Base-by-base conservation (phyloP, 2,329 filamentous ascomycete genomes). In the Claviceps purpurea region DNA sequence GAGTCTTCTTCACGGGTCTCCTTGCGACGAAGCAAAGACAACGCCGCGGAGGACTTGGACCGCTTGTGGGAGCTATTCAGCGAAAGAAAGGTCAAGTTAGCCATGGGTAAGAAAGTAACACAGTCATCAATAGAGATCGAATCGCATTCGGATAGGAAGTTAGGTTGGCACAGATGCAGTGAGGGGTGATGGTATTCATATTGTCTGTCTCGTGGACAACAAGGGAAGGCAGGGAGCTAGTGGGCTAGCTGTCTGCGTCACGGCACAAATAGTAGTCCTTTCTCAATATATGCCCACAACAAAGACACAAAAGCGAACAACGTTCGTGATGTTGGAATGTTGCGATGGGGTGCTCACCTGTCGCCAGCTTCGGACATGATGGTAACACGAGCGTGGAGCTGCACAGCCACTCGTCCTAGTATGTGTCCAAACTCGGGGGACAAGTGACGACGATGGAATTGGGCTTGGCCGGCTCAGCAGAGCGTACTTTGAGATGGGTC, bases 11-110 rank as follows among this genome's bases (percentile, higher is more conserved):
- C 70, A 56, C 70, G 68, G 56, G 66, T 67, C 51, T 76, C 73
- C 59, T 70, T 76, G 56, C 76, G 73, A 55, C 77, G 70, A 63
- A 82, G 65, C 62, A 82, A 62, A 63, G 77, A 70, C 57, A 80
- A 65, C 47, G 75, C 71, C 49, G 70, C 70, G 42, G 73, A 60
- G 50, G 72, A 79, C 63, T 75, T 81, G 52, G 77, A 76, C 55
- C 73, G 75, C 66, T 73, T 77, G 61, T 78, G 77, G 24, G 56
- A 50, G 49, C 58, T 59, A 38, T 20, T 13, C 20, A n/a, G 45
- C 14, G 16, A 10, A 5, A 54, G 16, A 39, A 37, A 30, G 24
- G 30, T 24, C 44, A 24, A 16, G 50, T 53, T 41, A 53, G 51
- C 41, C 49, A 50, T 46, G 20, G 8, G 30, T 34, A 11, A 50